phyloP scores from a whole-genome alignment of 768 basidiomycete genomes.

The Omphalotus guepiniiformis region DNA sequence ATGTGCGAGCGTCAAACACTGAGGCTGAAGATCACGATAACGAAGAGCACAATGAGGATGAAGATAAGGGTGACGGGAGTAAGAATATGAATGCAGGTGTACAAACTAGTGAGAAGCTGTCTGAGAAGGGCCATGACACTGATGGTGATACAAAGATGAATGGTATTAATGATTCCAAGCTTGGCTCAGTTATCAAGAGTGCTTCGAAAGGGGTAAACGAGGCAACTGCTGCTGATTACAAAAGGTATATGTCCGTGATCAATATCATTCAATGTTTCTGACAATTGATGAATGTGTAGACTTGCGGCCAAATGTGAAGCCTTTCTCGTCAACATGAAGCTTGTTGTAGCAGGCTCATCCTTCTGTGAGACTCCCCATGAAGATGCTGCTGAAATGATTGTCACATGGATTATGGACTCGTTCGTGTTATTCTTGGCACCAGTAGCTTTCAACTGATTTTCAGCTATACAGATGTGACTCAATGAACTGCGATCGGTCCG shows the following conservation, averaged over 20 bases:
- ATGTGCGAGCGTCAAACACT: too few species aligned
- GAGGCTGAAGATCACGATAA: too few species aligned
- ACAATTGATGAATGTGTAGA: conserved; percentile 15
- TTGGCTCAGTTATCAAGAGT: conserved; percentile 13
- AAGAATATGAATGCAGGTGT: conserved; percentile 8
- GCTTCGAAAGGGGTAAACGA: conserved; percentile 29
- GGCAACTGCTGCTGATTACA: conserved; percentile 24
- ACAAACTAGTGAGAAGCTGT: not conserved
- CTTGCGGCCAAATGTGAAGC: conserved; percentile 13
- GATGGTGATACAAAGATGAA: not conserved
- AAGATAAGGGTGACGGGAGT: conserved; percentile 13
- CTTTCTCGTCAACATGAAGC: conserved; percentile 14
- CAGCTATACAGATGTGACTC: conserved; percentile 21
- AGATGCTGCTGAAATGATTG: conserved; percentile 19
- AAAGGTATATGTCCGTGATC: conserved; percentile 23
- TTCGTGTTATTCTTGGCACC: conserved; percentile 8
- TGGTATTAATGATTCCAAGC: not conserved
- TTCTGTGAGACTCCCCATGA: conserved; percentile 14
- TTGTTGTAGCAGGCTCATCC: conserved; percentile 16
- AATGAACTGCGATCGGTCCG: conserved; percentile 21
- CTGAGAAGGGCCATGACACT: too few species aligned
- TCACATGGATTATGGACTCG: conserved; percentile 26
- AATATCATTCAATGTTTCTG: not conserved
- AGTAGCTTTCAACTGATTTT: too few species aligned
- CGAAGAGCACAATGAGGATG: too few species aligned